phyloP scores from a whole-genome alignment of 2,329 filamentous ascomycete genomes.

The Ophiocordyceps camponoti-floridani region DNA sequence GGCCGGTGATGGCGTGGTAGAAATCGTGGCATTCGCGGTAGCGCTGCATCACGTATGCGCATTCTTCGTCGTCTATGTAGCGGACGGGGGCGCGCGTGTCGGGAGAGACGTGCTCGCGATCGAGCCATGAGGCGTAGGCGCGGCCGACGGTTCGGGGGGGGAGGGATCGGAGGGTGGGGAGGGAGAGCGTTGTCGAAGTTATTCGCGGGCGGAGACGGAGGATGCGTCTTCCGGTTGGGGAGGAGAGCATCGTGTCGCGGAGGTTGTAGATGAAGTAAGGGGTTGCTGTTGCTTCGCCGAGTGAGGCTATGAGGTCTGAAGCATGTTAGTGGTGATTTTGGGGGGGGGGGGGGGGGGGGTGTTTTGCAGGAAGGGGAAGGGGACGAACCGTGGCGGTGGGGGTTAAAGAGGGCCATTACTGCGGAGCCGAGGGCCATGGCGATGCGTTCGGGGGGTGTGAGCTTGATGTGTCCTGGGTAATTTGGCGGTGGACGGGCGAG shows the following conservation, averaged over 20 bases:
- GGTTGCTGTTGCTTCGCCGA: slow-evolving; percentile 88
- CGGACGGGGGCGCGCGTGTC: slow-evolving; percentile 70
- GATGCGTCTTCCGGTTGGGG: slow-evolving; percentile 74
- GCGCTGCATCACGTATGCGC: slow-evolving; percentile 95
- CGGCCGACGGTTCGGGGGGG: slow-evolving; percentile 60
- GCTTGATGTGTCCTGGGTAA: slow-evolving; percentile 82
- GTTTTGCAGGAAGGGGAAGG: background rate
- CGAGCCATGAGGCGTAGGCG: slow-evolving; percentile 79
- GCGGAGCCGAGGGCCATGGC: slow-evolving; percentile 51
- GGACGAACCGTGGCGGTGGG: slow-evolving; percentile 50
- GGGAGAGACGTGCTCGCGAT: slow-evolving; percentile 80
- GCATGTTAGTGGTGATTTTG: background rate
- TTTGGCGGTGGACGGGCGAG: slow-evolving; percentile 72
- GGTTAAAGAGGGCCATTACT: slow-evolving; percentile 49
- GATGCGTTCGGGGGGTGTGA: slow-evolving; percentile 60
- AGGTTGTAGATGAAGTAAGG: slow-evolving; percentile 91
- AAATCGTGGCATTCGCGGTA: slow-evolving; percentile 97
- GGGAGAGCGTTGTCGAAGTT: slow-evolving; percentile 50
- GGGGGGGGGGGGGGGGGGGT: background rate
- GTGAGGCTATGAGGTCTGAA: slow-evolving; percentile 74
- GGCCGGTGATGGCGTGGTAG: slow-evolving; percentile 82
- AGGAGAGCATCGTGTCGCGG: slow-evolving; percentile 74
- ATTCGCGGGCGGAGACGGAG: slow-evolving; percentile 80
- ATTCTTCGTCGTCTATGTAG: slow-evolving; percentile 89
- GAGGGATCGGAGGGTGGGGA: slow-evolving; percentile 53